Conservation (phyloP, 176 grass and related monocot species). For the Triticum monococcum region DNA sequence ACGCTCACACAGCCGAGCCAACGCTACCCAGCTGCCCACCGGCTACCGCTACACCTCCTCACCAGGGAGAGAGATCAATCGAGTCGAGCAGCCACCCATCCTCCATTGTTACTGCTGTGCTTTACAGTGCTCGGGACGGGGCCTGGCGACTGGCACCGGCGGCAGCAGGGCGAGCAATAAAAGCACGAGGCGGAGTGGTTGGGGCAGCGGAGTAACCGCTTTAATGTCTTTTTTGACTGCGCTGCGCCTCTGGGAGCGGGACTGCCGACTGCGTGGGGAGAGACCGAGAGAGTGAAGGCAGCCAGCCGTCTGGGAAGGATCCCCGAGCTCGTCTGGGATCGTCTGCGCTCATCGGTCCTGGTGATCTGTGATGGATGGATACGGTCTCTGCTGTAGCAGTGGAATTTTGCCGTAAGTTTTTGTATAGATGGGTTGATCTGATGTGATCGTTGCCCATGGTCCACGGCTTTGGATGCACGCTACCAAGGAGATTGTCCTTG, state of each 20-base stretch:
- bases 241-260: background rate
- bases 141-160: background rate
- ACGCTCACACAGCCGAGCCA: background rate
- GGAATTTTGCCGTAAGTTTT: background rate
- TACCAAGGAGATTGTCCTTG: background rate
- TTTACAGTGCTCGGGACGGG: too few relatives aligned
- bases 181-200: background rate
- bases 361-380: background rate
- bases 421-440: background rate
- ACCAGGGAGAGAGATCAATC: background rate
- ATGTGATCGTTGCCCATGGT: background rate
- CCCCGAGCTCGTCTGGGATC: background rate
- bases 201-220: background rate
- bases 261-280: too few relatives aligned
- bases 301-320: background rate
- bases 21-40: background rate
- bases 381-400: background rate
- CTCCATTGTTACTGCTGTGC: background rate
- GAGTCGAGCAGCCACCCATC: background rate
- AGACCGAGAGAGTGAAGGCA: background rate
- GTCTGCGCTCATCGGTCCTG: background rate
- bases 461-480: background rate
- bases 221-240: slow-evolving; percentile 1
- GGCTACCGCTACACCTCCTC: background rate
- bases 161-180: background rate